Evolutionary conservation across 2,329 filamentous ascomycete genomes (phyloP).

Genomic region (Thelonectria blattea): DNA sequence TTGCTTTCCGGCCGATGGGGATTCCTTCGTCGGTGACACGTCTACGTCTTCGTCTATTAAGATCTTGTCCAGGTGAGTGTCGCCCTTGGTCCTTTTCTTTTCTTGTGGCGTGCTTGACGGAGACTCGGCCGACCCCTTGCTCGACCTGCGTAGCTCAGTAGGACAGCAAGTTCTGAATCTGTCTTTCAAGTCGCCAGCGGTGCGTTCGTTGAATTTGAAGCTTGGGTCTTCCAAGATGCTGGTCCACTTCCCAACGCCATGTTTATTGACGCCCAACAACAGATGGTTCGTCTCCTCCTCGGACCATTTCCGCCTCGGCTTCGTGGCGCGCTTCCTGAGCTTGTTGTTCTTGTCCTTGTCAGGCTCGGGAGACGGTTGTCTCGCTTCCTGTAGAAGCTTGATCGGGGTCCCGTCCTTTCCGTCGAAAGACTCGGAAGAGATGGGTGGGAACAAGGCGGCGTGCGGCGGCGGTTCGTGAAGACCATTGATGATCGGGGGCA

Average conservation of each 20-base stretch:
- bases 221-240: conserved; percentile 66
- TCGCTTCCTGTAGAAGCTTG: conserved; percentile 51
- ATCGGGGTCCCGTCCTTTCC: conserved; percentile 53
- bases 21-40: conserved; percentile 37
- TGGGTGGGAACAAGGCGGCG: conserved; percentile 67
- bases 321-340: conserved; percentile 60
- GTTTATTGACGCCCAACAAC: conserved; percentile 64
- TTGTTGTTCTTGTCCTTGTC: conserved; percentile 45
- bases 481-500: conserved; percentile 70
- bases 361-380: conserved; percentile 42
- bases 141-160: conserved; percentile 59
- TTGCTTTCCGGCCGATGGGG: conserved; percentile 28
- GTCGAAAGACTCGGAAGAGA: conserved; percentile 62
- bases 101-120: conserved; percentile 33
- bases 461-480: conserved; percentile 67
- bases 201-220: conserved; percentile 66
- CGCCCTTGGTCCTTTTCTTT: conserved; percentile 52
- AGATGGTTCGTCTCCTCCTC: conserved; percentile 69
- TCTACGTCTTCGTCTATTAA: conserved; percentile 54
- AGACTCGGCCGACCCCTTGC: conserved; percentile 37
- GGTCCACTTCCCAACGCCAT: conserved; percentile 71
- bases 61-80: conserved; percentile 61
- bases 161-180: conserved; percentile 71
- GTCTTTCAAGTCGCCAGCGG: conserved; percentile 69
- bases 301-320: conserved; percentile 67